Evolutionary conservation across 768 basidiomycete species (phyloP).

Genomic region (Tylopilus sp.): DNA sequence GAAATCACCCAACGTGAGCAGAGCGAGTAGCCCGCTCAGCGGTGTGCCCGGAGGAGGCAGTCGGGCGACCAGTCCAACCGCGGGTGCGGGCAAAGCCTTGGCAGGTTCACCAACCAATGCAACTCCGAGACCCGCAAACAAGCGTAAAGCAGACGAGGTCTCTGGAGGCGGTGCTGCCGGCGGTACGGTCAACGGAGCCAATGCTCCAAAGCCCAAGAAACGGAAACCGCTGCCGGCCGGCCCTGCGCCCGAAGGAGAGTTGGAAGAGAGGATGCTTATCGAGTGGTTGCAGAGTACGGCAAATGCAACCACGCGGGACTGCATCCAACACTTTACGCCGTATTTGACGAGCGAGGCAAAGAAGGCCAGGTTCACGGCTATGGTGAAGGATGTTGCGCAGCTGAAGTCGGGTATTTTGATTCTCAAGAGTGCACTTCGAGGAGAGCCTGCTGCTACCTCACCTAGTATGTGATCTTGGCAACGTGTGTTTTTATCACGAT

Average conservation of each 20-base stretch:
- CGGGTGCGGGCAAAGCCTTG: slow-evolving; percentile 17
- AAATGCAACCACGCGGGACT: slow-evolving; percentile 73
- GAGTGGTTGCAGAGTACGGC: slow-evolving; percentile 71
- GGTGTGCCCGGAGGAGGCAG: slow-evolving; percentile 39
- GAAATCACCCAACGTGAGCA: slow-evolving; percentile 44
- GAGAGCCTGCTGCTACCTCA: slow-evolving; percentile 25
- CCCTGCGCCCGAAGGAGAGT: slow-evolving; percentile 48
- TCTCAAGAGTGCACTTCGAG: slow-evolving; percentile 43
- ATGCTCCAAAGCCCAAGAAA: slow-evolving; percentile 51
- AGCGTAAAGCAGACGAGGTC: slow-evolving; percentile 57
- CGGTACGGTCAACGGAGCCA: slow-evolving; percentile 18
- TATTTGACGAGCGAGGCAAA: slow-evolving; percentile 67
- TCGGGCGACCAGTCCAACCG: slow-evolving; percentile 49
- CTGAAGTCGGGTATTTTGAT: slow-evolving; percentile 64
- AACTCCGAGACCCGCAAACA: slow-evolving; percentile 41
- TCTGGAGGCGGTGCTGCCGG: slow-evolving; percentile 11
- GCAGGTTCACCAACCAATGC: slow-evolving; percentile 34
- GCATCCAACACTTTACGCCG: slow-evolving; percentile 75
- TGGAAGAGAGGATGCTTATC: slow-evolving; percentile 64
- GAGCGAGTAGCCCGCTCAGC: slow-evolving; percentile 57
- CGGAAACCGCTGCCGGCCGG: slow-evolving; percentile 41
- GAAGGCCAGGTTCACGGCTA: slow-evolving; percentile 71
- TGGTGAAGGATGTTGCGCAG: slow-evolving; percentile 78
- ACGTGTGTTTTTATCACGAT: slow-evolving; percentile 16
- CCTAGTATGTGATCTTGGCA: slow-evolving; percentile 22